phyloP scores from a whole-genome alignment of 1,284 basidiomycete species.

The Melampsora allii-populina region DNA sequence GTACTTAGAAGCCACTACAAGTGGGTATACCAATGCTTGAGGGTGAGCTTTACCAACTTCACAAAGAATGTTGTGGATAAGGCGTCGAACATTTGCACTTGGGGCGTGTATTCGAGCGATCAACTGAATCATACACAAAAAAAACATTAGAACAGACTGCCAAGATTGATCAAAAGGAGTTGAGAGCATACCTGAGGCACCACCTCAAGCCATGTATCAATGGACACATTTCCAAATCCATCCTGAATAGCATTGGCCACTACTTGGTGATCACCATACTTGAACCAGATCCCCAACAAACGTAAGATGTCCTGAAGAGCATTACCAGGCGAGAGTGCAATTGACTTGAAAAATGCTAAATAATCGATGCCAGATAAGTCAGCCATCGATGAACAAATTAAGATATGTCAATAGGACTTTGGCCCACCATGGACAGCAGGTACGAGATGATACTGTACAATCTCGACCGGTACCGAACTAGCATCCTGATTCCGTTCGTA shows the following conservation, averaged over 20 bases:
- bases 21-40: conserved; percentile 93
- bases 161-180: too few relatives aligned
- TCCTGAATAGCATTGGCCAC: conserved; percentile 85
- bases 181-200: conserved; percentile 74
- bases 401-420: conserved; percentile 42
- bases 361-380: conserved; percentile 4
- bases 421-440: conserved; percentile 81
- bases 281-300: conserved; percentile 96
- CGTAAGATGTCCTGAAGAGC: conserved; percentile 93
- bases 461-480: conserved; percentile 64
- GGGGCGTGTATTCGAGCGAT: conserved; percentile 98
- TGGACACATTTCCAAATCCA: conserved; percentile 84
- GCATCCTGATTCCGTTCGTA: conserved; percentile 65
- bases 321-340: conserved; percentile 82
- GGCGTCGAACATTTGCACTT: conserved; percentile 75
- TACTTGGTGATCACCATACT: conserved; percentile 86
- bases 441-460: conserved; percentile 80
- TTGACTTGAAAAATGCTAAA: conserved; percentile 90
- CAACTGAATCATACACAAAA: conserved; percentile 61
- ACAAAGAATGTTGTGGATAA: conserved; percentile 83
- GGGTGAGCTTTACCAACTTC: conserved; percentile 96
- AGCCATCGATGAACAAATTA: background rate
- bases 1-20: conserved; percentile 98
- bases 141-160: background rate
- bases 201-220: conserved; percentile 98